Base-by-base conservation (phyloP, 2,329 filamentous ascomycete genomes). In the Diaporthe longicolla region DNA sequence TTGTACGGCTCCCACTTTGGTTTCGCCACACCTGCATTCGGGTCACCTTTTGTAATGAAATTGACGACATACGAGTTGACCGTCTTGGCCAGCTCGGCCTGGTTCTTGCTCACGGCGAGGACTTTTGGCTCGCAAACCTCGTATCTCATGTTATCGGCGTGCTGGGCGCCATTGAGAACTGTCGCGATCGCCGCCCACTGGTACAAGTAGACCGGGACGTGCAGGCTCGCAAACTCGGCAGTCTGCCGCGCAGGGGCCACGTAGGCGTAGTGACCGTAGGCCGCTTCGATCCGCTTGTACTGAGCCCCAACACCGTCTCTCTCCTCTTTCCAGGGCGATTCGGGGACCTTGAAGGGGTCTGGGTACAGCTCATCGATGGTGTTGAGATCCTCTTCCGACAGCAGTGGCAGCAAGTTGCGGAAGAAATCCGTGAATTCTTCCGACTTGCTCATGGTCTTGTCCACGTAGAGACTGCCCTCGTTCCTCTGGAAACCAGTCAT, bases 221-320 rank as follows among this genome's bases (percentile, higher is more conserved):
- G 76, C 19, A 19, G 26, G 68, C 72, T 58, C 79, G 32, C 87
- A 43, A 82, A 83, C 43, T 83, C 78, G 0, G 85, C 87, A 0
- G 87, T 89, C 76, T 89, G 87, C 0, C 86, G 83, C 0, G 88
- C 87, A 0, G 88, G 88, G 0, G 85, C 84, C 0, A 88, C 84
- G 69, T 90, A 90, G 0, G 87, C 88, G 69, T 88, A 90, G 74
- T 90, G 86, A 0, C 84, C 87, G 58, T 90, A 90, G 0, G 88
- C 87, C 2, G 85, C 85, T 75, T 89, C 88, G 3, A 89, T 82
- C 3, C 88, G 87, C 73, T 87, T 89, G 77, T 88, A 91, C 78
- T 89, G 87, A 0, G 83, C 69, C 0, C 89, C 88, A 0, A 90
- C 82, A 0, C 79, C 80, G 6, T 77, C 71, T 1, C 85, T 79